phyloP scores from a whole-genome alignment of 1,284 basidiomycete species.

The Cutaneotrichosporon cavernicola region DNA sequence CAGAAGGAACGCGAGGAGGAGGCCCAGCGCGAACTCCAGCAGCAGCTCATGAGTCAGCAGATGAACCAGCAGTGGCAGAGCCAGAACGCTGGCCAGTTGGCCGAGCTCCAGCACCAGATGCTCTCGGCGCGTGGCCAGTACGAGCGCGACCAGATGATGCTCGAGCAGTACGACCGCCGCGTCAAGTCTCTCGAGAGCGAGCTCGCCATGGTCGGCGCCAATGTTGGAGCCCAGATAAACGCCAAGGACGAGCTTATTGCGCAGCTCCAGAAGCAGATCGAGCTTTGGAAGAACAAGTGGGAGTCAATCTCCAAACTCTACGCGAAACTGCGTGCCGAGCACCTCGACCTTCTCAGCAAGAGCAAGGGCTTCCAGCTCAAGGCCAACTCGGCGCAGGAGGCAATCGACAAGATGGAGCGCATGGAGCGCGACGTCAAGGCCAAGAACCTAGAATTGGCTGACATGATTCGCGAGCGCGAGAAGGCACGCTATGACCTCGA shows the following conservation, averaged over 20 bases:
- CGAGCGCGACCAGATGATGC: conserved; percentile 94
- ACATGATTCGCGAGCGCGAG: conserved; percentile 98
- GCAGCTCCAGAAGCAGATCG: conserved; percentile 95
- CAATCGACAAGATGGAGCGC: conserved; percentile 97
- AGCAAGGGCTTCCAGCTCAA: conserved; percentile 98
- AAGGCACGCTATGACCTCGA: conserved; percentile 96
- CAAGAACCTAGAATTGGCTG: conserved; percentile 96
- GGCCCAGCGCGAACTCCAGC: conserved; percentile 71
- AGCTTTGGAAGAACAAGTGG: conserved; percentile 97
- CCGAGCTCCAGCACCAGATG: conserved; percentile 83
- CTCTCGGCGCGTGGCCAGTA: conserved; percentile 94
- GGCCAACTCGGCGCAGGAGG: conserved; percentile 97
- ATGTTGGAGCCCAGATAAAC: conserved; percentile 81
- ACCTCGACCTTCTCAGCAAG: conserved; percentile 94
- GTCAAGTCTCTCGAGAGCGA: conserved; percentile 96
- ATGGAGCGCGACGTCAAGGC: conserved; percentile 98
- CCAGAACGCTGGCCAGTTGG: conserved; percentile 53
- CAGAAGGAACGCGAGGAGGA: conserved; percentile 81
- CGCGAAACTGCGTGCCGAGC: conserved; percentile 94
- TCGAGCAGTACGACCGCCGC: conserved; percentile 95
- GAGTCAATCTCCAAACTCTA: conserved; percentile 98
- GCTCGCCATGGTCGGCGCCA: conserved; percentile 71
- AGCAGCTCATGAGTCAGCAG: conserved; percentile 65
- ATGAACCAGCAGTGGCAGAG: conserved; percentile 59
- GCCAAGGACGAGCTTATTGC: conserved; percentile 95